Base-by-base conservation (phyloP, 2,329 filamentous ascomycete genomes). In the Pseudopithomyces maydicus region DNA sequence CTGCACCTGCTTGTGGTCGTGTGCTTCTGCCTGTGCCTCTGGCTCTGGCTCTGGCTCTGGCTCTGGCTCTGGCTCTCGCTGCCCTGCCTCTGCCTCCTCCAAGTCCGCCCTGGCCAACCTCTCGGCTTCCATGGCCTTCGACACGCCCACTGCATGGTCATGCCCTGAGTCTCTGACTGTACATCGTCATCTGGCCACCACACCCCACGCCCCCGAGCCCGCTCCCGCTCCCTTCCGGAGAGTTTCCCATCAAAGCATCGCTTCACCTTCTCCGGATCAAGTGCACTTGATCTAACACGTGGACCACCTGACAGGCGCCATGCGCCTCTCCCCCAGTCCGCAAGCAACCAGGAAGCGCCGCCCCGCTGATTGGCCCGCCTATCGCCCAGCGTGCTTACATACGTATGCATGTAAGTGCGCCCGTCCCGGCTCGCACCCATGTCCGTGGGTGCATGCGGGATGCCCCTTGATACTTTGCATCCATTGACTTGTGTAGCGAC, bases 111-210 rank as follows among this genome's bases (percentile, higher is more conserved):
- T 47, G 2, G 19, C 8, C 11, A 47, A 23, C 46, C n/a, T 39
- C 23, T 33, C 48, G 8, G 38, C 35, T 51, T 51, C 36, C 48
- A 43, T 35, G 38, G n/a, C 38, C 48, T 42, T 51, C 38, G 48
- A n/a, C 47, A 14, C 23, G 26, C 48, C 46, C 46, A 29, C n/a
- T 51, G 48, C 48, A 51, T 42, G 19, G 47, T 51, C 48, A 51
- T 43, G 38, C 48, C 38, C 32, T 23, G 33, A 14, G 6, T 15
- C 20, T 14, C 33, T 38, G 32, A 48, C 19, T 15, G 45, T 10
- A 35, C 44, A 19, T 32, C 26, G 2, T 29, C 26, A 29, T 29
- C 26, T 8, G 26, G 5, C 8, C 26, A 29, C 26, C 26, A 29
- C 46, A 49, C 46, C 45, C 45, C 45, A 20, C 32, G 8, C 10